Percentiles rank a stretch among this genome's conserved stretches.
These are phyloP conservation scores for Talaromyces thailandensis DNA, from an alignment of 495 filamentous ascomycete species.

Conservation along the genomic window DNA sequence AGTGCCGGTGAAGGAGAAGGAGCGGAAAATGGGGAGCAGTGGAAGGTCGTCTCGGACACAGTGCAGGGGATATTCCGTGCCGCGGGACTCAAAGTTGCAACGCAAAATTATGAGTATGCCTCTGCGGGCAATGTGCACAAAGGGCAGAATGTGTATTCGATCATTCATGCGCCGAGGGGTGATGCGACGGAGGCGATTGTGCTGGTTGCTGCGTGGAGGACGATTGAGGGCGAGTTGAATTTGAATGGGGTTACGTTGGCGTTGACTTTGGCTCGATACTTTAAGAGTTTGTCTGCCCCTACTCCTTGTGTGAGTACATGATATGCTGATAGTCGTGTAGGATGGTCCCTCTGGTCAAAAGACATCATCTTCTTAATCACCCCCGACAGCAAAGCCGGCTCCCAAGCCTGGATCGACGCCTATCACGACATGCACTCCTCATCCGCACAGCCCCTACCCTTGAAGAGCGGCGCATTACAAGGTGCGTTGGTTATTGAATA, in stretches of 20 bases:
- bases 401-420: constrained; percentile 95
- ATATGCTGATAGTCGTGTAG: constrained; percentile 25
- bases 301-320: background rate
- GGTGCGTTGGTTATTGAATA: constrained; percentile 93
- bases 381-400: constrained; percentile 78
- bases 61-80: constrained; percentile 66
- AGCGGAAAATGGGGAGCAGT: constrained; percentile 1
- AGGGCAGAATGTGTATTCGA: constrained; percentile 89
- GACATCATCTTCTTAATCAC: constrained; percentile 92
- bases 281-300: constrained; percentile 56
- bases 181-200: constrained; percentile 99
- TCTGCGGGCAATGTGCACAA: constrained; percentile 60
- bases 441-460: constrained; percentile 63
- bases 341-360: constrained; percentile 98
- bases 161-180: constrained; percentile 88
- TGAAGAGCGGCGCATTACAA: constrained; percentile 90
- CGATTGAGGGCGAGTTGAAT: constrained; percentile 72
- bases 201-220: constrained; percentile 80
- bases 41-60: constrained; percentile 51
- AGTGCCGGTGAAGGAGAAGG: constrained; percentile 18
- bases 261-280: constrained; percentile 83
- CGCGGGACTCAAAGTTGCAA: constrained; percentile 73
- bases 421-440: constrained; percentile 81
- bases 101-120: constrained; percentile 75
- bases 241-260: constrained; percentile 77